These are phyloP conservation scores for Pichia sp. DNA, from an alignment of 1,139 yeast species.

Conservation along the genomic window DNA sequence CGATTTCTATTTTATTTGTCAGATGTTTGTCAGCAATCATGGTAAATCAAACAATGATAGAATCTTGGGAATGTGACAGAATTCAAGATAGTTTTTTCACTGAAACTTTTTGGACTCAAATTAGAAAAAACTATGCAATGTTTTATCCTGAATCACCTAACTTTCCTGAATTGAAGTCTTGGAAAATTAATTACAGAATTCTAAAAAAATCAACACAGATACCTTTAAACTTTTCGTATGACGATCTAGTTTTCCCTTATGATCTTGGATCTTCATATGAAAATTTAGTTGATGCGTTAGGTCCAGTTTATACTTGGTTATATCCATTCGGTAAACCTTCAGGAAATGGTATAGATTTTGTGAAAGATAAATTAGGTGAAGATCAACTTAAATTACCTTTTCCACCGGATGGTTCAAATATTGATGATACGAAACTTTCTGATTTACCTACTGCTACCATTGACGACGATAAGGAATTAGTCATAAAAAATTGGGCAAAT, in stretches of 20 bases:
- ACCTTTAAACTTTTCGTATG: conserved; percentile 39
- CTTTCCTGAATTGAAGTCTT: conserved; percentile 43
- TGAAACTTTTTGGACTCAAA: conserved; percentile 46
- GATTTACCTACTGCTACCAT: not conserved
- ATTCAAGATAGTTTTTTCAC: conserved; percentile 56
- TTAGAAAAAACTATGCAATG: conserved; percentile 39
- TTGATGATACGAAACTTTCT: conserved; percentile 19
- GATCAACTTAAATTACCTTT: conserved; percentile 68
- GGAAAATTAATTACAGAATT: conserved; percentile 32
- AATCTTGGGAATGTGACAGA: conserved; percentile 87
- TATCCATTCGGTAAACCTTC: conserved; percentile 59
- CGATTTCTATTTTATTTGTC: conserved; percentile 51
- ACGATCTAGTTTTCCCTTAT: conserved; percentile 72
- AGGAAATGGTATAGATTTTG: conserved; percentile 48
- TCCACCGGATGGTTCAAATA: conserved; percentile 80
- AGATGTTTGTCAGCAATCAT: conserved; percentile 55
- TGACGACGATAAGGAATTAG: conserved; percentile 18
- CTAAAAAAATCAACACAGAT: conserved; percentile 17
- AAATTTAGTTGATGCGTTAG: conserved; percentile 47
- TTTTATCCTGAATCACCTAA: conserved; percentile 35
- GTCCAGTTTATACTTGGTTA: conserved; percentile 59
- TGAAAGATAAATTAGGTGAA: conserved; percentile 45
- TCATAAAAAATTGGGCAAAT: conserved; percentile 51
- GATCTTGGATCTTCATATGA: conserved; percentile 53
- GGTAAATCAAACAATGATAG: conserved; percentile 86